These are phyloP conservation scores for Pichia exigua DNA, from an alignment of 805 yeast genomes.

Conservation along the genomic window DNA sequence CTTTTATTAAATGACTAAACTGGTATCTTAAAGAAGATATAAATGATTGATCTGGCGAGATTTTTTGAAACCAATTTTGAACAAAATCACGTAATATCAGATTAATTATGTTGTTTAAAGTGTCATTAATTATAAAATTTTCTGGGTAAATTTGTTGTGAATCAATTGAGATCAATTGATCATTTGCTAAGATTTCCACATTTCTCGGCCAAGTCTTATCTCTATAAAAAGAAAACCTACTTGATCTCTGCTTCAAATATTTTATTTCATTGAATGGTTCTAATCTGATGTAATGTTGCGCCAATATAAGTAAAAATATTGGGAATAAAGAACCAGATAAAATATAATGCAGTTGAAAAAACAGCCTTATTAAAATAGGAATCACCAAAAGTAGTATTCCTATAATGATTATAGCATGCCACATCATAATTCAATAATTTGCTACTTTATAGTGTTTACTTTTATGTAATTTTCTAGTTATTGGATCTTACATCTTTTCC, in stretches of 20 bases:
- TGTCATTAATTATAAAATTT: slow-evolving; percentile 44
- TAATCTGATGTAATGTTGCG: neutral
- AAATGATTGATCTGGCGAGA: slow-evolving; percentile 34
- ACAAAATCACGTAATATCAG: slow-evolving; percentile 47
- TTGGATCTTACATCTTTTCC: too few relatives aligned
- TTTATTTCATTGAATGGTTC: neutral
- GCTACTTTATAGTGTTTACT: too few relatives aligned
- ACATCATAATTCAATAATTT: neutral
- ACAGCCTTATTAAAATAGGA: slow-evolving; percentile 6
- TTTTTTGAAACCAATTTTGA: slow-evolving; percentile 44
- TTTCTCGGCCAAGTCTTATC: slow-evolving; percentile 27
- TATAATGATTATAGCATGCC: neutral
- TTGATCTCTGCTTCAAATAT: neutral
- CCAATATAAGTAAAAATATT: neutral
- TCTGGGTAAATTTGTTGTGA: slow-evolving; percentile 32
- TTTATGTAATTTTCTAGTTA: neutral
- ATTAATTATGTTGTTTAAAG: slow-evolving; percentile 42
- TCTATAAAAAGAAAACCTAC: slow-evolving; percentile 16
- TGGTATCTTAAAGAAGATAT: slow-evolving; percentile 37
- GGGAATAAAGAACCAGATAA: slow-evolving; percentile 16
- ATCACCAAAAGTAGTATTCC: slow-evolving; percentile 2
- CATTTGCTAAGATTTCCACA: slow-evolving; percentile 8
- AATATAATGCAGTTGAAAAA: slow-evolving; percentile 5
- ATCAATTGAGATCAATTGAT: slow-evolving; percentile 10
- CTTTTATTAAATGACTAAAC: slow-evolving; percentile 33